These are phyloP conservation scores for Tinospora cordifolia DNA, from an alignment of 164 flowering plant species.

Conservation along the genomic window DNA sequence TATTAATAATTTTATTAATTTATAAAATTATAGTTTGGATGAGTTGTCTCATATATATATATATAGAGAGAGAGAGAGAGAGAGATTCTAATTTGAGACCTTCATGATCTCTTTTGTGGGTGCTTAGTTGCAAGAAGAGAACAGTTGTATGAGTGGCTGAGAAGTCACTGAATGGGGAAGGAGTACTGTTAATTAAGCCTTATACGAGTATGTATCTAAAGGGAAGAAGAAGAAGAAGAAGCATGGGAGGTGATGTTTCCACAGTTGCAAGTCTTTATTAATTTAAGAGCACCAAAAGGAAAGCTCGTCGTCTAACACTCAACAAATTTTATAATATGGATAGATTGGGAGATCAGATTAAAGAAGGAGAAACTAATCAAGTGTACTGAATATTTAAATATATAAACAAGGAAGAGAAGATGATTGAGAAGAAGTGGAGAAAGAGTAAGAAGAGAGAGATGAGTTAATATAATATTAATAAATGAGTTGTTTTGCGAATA, in stretches of 20 bases:
- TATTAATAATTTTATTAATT: no score
- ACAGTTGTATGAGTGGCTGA: constrained; percentile 29
- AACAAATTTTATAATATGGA: no score
- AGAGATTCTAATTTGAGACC: background rate
- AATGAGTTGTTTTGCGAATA: background rate
- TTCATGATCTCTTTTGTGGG: background rate
- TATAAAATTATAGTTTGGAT: background rate
- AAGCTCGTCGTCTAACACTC: no score
- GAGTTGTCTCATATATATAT: background rate
- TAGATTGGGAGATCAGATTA: no score
- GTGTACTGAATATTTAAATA: no score
- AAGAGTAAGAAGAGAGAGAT: constrained; percentile 8
- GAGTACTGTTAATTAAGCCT: constrained; percentile 8
- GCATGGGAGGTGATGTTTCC: background rate
- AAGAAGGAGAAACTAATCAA: no score
- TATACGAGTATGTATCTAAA: background rate
- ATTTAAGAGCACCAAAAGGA: background rate
- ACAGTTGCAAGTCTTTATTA: background rate
- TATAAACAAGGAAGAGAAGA: background rate
- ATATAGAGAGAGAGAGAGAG: no score
- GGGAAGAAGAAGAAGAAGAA: background rate
- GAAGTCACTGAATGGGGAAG: constrained; percentile 24
- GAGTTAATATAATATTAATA: no score
- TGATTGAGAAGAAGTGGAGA: background rate
- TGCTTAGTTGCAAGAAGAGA: constrained; percentile 26